phyloP scores from a whole-genome alignment of 177 flowering plant species.

The Vitis hybrid region DNA sequence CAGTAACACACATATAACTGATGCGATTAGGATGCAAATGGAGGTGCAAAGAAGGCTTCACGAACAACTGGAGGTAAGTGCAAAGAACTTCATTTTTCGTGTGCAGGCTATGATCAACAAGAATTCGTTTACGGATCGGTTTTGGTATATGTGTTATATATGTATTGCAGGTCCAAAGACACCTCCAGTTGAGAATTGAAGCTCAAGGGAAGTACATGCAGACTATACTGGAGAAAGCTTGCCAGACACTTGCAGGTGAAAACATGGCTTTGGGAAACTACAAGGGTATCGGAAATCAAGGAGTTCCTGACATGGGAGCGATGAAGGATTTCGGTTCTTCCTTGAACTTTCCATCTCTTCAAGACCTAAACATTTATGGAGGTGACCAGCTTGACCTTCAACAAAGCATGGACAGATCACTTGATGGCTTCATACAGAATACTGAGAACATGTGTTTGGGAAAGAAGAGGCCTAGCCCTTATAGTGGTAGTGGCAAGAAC shows the following conservation, averaged over 20 bases:
- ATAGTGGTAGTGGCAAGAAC: constrained; percentile 42
- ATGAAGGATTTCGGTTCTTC: constrained; percentile 51
- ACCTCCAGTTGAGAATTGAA: constrained; percentile 88
- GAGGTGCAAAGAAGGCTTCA: constrained; percentile 96
- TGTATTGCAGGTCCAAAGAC: constrained; percentile 73
- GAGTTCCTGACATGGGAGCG: constrained; percentile 31
- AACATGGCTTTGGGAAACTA: constrained; percentile 43
- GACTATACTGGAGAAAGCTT: constrained; percentile 87
- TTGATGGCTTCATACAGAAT: constrained; percentile 35
- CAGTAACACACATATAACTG: constrained; percentile 56
- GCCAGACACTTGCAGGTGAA: constrained; percentile 81
- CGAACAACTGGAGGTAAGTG: constrained; percentile 86
- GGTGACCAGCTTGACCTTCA: constrained; percentile 59
- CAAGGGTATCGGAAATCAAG: constrained; percentile 35
- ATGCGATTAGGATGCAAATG: constrained; percentile 89
- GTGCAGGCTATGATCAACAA: background rate
- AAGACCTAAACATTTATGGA: constrained; percentile 77
- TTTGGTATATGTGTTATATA: background rate
- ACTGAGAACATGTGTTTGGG: constrained; percentile 40
- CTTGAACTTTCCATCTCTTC: constrained; percentile 63
- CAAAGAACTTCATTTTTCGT: background rate
- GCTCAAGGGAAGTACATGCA: constrained; percentile 99
- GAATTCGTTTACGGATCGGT: background rate
- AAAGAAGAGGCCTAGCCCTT: constrained; percentile 61
- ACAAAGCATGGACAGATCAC: constrained; percentile 52